Evolutionary conservation across 2,329 filamentous ascomycete genomes (phyloP), one percentile per base, ranked within the genome.

Genomic region (Cladosporium phlei): DNA sequence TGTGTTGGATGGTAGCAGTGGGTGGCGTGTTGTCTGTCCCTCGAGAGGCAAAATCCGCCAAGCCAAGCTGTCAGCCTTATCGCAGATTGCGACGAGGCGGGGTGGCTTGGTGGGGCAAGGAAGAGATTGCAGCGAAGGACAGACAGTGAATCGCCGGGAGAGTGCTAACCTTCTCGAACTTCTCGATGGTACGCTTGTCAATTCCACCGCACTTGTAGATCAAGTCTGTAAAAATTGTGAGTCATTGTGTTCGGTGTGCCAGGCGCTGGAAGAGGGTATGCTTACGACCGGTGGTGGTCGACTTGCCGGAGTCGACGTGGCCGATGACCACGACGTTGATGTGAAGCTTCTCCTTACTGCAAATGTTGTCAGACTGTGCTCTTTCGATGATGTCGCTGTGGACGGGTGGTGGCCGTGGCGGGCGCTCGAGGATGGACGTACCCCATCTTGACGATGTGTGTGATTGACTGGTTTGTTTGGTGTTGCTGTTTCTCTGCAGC

Each of bases 161-260:
- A 35, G n/a, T 24, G 38, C 63, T 57, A 76, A 94, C 89, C 88
- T 98, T 98, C 90, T 98, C 93, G 85, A 98, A 98, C 87, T 98
- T 98, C 86, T 98, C 93, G 74, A 98, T 98, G 76, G 91, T 97
- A 89, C 93, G 91, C 83, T 91, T 89, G 88, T 98, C 93, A 72
- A 97, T 98, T 88, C 93, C 93, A 86, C 93, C 93, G 82, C 93
- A 97, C 86, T 98, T 91, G 89, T 97, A 97, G 87, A 98, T 97
- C 84, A 98, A 85, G 81, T 76, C 71, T 75, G 67, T 91, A 84
- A 75, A 84, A 82, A 66, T 75, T 86, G 72, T 73, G 63, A 66
- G 60, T 62, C 60, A 50, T 19, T 27, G 60, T 65, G 53, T 60
- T 56, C 52, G 38, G n/a, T 60, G 54, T 54, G 38, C 39, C 51